A percentile compares a stretch with the other conserved stretches of the same genome.
phyloP scores from a whole-genome alignment of 306 rosid species.

The Acmispon strigosus region DNA sequence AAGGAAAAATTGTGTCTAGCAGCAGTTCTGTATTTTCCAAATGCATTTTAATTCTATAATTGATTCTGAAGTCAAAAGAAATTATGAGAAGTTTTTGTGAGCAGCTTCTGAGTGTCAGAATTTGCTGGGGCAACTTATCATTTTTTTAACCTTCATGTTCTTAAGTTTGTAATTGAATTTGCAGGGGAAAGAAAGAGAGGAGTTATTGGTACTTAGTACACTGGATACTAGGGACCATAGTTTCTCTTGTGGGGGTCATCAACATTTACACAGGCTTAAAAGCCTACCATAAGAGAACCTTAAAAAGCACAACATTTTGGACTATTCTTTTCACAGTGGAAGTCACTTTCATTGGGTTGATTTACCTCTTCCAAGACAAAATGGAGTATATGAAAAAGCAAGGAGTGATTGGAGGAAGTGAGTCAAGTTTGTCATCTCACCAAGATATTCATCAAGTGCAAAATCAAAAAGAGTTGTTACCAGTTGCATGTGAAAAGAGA shows the following conservation, averaged over 20 bases:
- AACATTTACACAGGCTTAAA: constrained; percentile 79
- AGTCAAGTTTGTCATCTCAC: constrained; percentile 27
- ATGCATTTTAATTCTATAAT: neutral
- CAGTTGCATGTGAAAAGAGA: constrained; percentile 56
- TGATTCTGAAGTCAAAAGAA: no score
- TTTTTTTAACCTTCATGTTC: neutral
- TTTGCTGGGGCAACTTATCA: neutral
- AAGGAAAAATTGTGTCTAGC: neutral
- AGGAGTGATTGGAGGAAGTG: constrained; percentile 43
- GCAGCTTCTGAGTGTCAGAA: neutral
- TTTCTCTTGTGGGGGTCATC: constrained; percentile 67
- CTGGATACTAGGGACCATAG: constrained; percentile 78
- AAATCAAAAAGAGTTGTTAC: constrained; percentile 46
- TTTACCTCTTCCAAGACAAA: constrained; percentile 85
- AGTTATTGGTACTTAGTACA: constrained; percentile 72
- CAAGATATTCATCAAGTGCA: constrained; percentile 39
- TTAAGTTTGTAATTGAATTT: neutral
- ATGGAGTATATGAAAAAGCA: constrained; percentile 70
- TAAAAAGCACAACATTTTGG: constrained; percentile 61
- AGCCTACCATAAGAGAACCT: constrained; percentile 66
- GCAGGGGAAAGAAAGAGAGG: constrained; percentile 77
- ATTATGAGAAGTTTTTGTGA: no score
- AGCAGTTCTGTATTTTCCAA: neutral
- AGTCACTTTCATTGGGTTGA: constrained; percentile 56
- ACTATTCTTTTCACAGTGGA: constrained; percentile 75